A percentile compares a stretch with the other conserved stretches of the same genome.
Evolutionary conservation across 257 asterid genomes (phyloP).

Genomic region (Marsdenia floribunda): DNA sequence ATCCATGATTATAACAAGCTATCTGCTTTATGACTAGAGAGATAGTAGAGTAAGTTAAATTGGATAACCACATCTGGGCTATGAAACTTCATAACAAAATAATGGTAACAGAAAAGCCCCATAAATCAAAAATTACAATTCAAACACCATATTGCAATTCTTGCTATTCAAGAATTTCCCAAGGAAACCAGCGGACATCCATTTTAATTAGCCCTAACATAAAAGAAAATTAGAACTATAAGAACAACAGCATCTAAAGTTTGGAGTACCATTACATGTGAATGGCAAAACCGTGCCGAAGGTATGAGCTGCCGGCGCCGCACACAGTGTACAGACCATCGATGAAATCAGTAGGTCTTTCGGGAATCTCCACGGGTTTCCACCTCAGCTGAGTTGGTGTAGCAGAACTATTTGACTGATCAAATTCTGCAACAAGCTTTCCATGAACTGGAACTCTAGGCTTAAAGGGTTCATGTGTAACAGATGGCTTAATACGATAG

Average conservation of each 20-base stretch:
- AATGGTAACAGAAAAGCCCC: not conserved
- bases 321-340: conserved; percentile 86
- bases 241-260: not conserved
- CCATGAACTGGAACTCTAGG: conserved; percentile 65
- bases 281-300: conserved; percentile 93
- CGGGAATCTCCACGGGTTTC: conserved; percentile 73
- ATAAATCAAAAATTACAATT: not conserved
- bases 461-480: conserved; percentile 89
- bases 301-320: conserved; percentile 96
- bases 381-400: conserved; percentile 95
- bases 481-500: conserved; percentile 90
- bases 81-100: not conserved
- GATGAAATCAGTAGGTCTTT: conserved; percentile 62
- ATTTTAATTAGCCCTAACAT: not conserved
- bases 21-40: not conserved
- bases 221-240: not conserved
- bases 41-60: too few relatives aligned
- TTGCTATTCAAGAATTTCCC: not conserved
- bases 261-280: conserved; percentile 60
- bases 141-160: not conserved
- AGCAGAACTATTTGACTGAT: conserved; percentile 63
- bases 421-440: conserved; percentile 83
- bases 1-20: not conserved
- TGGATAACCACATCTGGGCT: not conserved
- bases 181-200: not conserved